Evolutionary conservation across 2,329 filamentous ascomycete genomes (phyloP).

Genomic region (Fusarium sp.): DNA sequence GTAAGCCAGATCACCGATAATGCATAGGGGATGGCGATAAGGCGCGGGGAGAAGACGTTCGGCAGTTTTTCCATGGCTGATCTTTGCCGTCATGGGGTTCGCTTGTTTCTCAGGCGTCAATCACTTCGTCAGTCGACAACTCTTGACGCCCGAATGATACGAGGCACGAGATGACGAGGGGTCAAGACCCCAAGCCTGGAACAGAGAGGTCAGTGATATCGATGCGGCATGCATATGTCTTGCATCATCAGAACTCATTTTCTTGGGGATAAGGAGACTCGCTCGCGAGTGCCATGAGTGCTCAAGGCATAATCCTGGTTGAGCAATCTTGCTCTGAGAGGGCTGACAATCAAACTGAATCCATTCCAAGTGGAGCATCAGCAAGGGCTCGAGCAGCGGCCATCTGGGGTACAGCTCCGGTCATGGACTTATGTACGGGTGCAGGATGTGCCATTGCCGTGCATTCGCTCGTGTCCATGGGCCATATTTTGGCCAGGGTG

Average conservation of each 20-base stretch:
- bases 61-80: conserved; percentile 22
- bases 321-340: conserved; percentile 23
- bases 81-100: conserved; percentile 17
- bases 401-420: conserved; percentile 43
- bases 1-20: conserved; percentile 1
- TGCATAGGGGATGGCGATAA: not conserved
- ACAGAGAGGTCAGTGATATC: not conserved
- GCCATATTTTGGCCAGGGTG: not conserved
- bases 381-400: conserved; percentile 23
- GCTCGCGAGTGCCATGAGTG: not conserved
- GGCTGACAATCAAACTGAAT: conserved; percentile 39
- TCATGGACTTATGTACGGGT: conserved; percentile 12
- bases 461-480: conserved; percentile 20
- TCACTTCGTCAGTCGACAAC: not conserved
- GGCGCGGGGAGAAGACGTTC: not conserved
- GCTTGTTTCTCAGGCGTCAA: conserved; percentile 8
- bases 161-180: conserved; percentile 1
- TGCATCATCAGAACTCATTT: conserved; percentile 3
- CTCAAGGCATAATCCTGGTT: conserved; percentile 8
- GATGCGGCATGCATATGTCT: conserved; percentile 1
- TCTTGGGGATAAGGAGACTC: conserved; percentile 1
- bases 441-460: conserved; percentile 34
- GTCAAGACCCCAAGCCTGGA: not conserved
- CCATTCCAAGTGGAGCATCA: conserved; percentile 33
- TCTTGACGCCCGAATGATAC: conserved; percentile 22